Evolutionary conservation across 345 rosid species (phyloP).

Genomic region (Stellera chamaejasme): DNA sequence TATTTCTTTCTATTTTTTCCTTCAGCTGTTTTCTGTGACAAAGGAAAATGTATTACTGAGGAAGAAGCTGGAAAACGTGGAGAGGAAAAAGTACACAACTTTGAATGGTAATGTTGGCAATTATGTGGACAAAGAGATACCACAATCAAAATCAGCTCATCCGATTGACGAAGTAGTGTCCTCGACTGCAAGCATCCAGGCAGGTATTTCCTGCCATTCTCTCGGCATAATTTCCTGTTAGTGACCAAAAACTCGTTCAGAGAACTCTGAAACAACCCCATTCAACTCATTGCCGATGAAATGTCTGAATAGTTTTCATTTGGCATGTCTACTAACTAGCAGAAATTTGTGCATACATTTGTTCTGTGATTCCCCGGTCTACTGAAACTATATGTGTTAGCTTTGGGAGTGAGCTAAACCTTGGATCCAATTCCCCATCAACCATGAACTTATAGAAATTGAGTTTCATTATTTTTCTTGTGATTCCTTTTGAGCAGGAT

Average conservation of each 20-base stretch:
- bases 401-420: too few species aligned
- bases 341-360: too few species aligned
- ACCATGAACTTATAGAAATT: too few species aligned
- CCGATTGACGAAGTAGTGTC: conserved; percentile 27
- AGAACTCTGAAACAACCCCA: too few species aligned
- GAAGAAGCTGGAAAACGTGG: conserved; percentile 29
- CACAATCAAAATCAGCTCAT: conserved; percentile 13
- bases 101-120: conserved; percentile 17
- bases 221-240: not conserved
- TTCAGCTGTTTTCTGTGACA: conserved; percentile 48
- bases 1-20: conserved; percentile 11
- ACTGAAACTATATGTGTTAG: too few species aligned
- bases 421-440: too few species aligned
- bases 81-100: conserved; percentile 11
- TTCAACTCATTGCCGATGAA: too few species aligned
- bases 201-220: conserved; percentile 37
- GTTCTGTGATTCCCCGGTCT: too few species aligned
- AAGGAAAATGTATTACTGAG: conserved; percentile 46
- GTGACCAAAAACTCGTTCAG: too few species aligned
- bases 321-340: too few species aligned
- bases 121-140: conserved; percentile 18
- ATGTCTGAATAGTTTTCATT: too few species aligned
- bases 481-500: conserved; percentile 19
- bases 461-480: not conserved
- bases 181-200: conserved; percentile 26